A percentile compares a stretch with the other conserved stretches of the same genome.
Evolutionary conservation across 441 rosid genomes (phyloP).

Genomic region (Jatropha podagrica): DNA sequence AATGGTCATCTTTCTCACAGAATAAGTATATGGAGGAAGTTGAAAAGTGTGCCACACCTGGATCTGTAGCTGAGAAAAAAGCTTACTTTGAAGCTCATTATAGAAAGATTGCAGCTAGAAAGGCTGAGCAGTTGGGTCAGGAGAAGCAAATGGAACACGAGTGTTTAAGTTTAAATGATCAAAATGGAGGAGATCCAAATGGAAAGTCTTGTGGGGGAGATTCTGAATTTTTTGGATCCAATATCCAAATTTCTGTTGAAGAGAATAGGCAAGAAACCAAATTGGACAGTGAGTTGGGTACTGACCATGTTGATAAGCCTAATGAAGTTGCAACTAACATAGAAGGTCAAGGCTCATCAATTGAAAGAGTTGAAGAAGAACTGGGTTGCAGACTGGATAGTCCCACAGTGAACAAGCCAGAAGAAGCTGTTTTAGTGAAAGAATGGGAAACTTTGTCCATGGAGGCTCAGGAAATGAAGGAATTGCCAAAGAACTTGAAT

Average conservation of each 20-base stretch:
- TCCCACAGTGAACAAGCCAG: conserved; percentile 26
- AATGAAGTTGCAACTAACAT: conserved; percentile 37
- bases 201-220: conserved; percentile 22
- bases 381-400: conserved; percentile 24
- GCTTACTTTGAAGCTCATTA: conserved; percentile 98
- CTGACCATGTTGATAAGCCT: conserved; percentile 26
- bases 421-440: conserved; percentile 35
- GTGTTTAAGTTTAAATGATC: conserved; percentile 29
- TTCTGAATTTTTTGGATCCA: conserved; percentile 24
- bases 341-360: conserved; percentile 36
- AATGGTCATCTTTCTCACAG: conserved; percentile 88
- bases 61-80: conserved; percentile 91
- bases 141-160: conserved; percentile 55
- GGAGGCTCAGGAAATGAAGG: conserved; percentile 26
- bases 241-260: conserved; percentile 35
- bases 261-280: conserved; percentile 40
- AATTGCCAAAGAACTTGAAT: conserved; percentile 29
- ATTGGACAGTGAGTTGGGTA: conserved; percentile 31
- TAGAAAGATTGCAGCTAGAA: conserved; percentile 82
- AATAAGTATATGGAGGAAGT: conserved; percentile 98
- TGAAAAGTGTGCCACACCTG: conserved; percentile 93
- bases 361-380: conserved; percentile 40
- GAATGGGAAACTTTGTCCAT: conserved; percentile 31
- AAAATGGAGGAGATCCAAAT: conserved; percentile 35
- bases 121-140: conserved; percentile 74